Evolutionary conservation across 2,329 filamentous ascomycete species (phyloP).

Genomic region (Fusarium pseudonygamai): DNA sequence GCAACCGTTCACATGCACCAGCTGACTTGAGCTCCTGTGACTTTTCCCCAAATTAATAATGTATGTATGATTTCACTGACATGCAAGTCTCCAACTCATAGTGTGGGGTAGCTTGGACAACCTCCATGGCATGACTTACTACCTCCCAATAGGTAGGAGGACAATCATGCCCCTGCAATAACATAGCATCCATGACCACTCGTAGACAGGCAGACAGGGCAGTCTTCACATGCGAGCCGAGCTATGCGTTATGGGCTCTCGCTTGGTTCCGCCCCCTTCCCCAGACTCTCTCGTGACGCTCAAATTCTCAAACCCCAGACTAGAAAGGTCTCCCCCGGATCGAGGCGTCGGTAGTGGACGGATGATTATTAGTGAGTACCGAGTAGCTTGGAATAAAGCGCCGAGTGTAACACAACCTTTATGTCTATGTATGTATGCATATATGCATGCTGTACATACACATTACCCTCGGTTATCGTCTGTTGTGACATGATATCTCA

Average conservation of each 20-base stretch:
- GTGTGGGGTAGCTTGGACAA: not conserved
- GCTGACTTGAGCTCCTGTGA: not conserved
- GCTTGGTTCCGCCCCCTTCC: conserved; percentile 5
- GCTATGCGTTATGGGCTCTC: not conserved
- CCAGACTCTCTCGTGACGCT: conserved; percentile 13
- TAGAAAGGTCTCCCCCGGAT: not conserved
- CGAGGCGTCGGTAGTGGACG: conserved; percentile 20
- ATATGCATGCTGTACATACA: not conserved
- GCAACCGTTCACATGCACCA: not conserved
- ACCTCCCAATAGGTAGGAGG: not conserved
- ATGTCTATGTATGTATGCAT: not conserved
- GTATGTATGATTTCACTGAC: not conserved
- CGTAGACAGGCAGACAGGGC: not conserved
- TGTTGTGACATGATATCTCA: conserved; percentile 7
- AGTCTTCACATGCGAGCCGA: conserved; percentile 23
- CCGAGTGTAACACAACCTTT: conserved; percentile 19
- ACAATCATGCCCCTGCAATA: not conserved
- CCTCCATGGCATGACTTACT: not conserved
- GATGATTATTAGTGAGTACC: conserved; percentile 13
- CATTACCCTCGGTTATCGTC: conserved; percentile 12
- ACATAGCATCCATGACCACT: not conserved
- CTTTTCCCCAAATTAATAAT: not conserved
- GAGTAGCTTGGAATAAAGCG: conserved; percentile 12
- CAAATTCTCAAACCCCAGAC: conserved; percentile 7
- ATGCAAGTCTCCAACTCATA: not conserved